phyloP scores from a whole-genome alignment of 139 green algal species.

The Eudorina sp. region DNA sequence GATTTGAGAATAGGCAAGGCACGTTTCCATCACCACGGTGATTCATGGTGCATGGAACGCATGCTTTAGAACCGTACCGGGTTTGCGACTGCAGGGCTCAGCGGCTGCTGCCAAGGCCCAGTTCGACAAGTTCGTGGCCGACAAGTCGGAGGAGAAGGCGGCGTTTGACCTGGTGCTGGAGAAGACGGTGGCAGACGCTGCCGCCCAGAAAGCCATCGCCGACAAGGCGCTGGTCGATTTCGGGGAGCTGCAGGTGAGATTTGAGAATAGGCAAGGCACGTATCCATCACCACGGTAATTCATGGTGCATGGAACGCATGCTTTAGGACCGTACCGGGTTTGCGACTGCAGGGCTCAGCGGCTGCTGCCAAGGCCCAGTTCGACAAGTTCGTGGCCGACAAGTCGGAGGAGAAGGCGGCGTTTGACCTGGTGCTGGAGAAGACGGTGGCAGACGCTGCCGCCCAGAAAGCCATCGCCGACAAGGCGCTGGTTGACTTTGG shows the following conservation, averaged over 20 bases:
- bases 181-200: not conserved
- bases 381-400: conserved; percentile 16
- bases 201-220: not conserved
- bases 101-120: not conserved
- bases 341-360: not conserved
- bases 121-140: conserved; percentile 35
- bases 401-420: conserved; percentile 20
- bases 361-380: not conserved
- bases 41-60: not conserved
- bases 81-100: not conserved
- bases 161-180: conserved; percentile 14
- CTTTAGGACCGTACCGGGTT: not conserved
- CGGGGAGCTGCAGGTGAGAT: conserved; percentile 19
- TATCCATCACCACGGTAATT: not conserved
- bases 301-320: not conserved
- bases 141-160: conserved; percentile 33
- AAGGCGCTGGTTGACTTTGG: not conserved
- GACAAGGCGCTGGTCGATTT: conserved; percentile 31
- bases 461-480: not conserved
- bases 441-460: not conserved
- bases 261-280: not conserved
- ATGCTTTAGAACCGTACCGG: too few relatives aligned
- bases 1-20: not conserved
- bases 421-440: conserved; percentile 25
- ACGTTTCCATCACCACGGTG: not conserved